Evolutionary conservation across 2,329 filamentous ascomycete genomes (phyloP), one percentile per base, ranked within the genome.

Genomic region (Paracoccidioides lutzii): DNA sequence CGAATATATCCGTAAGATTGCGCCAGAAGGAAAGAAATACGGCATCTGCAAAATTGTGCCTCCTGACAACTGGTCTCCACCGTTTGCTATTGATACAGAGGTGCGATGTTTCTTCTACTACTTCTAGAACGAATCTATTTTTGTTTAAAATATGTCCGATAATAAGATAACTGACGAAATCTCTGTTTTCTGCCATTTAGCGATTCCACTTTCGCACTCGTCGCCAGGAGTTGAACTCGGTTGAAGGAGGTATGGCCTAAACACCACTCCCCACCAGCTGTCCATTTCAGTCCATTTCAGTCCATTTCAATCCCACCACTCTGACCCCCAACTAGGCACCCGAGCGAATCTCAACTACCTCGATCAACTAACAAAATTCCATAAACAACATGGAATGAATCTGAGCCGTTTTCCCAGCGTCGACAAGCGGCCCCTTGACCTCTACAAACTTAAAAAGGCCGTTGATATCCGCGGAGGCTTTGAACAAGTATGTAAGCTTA

Each of bases 21-120:
- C 84, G 0, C 84, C 88, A 0, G 90, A 96, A 68, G 93, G 88
- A 30, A 81, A 79, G 61, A 83, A 90, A 64, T 97, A 87, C 71
- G 93, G 93, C 52, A 87, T 98, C 54, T 90, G 90, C 79, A 95
- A 96, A 72, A 88, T 98, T 59, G 87, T 98, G 56, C 93, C 93
- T 4, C 93, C 93, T 0, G 88, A 93, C 60, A 83, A 80, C 38
- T 98, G 93, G 93, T 91, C 94, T 65, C 93, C 93, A 6, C 80
- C 89, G 14, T 97, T 98, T 70, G 90, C 90, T 45, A 94, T 98
- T 66, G 90, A 98, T 68, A 97, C 91, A 28, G 90, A 96, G 83
- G 91, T 96, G 77, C 69, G 81, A 43, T 52, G 42, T 52, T 14
- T 5, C 42, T 15, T 15, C 12, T 37, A 32, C 28, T 15, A n/a